Evolutionary conservation across 441 rosid species (phyloP), one percentile per base, ranked within the genome.

Genomic region (Daphne laureola): DNA sequence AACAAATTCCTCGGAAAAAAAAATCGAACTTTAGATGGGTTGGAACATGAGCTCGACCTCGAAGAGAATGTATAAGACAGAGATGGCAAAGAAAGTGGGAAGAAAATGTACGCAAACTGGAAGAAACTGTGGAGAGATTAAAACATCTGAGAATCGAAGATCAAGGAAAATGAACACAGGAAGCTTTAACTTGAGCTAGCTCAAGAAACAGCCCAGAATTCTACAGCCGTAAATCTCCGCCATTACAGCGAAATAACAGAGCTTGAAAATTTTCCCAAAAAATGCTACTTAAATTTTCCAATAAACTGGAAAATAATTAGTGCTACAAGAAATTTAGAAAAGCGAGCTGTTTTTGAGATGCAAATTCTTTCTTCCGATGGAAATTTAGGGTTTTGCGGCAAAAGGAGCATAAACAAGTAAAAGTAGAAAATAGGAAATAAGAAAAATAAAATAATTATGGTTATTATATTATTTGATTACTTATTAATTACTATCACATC

Each of bases 301-400:
- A 51, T 49, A 55, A 58, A 42, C 11, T 31, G 38, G 4, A 50
- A 48, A 26, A 67, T 61, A 80, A 75, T 73, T 71, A 69, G 70
- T 58, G 55, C 43, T 68, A 70, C 70, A 14, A 70, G 57, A 31
- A 68, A 21, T 21, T 21, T 21, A 21, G 25, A 21, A 4, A 46
- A 44, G 59, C 51, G 58, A 27, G 23, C 26, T 23, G 49, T 44
- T 59, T 21, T 26, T 48, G 54, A 36, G 23, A 63, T 62, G 64
- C 46, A 27, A 46, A 53, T 71, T 71, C 63, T 50, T 70, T 71
- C 64, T 67, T 61, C 67, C 49, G 71, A 31, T 9, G 58, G 43
- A 76, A 78, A 76, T 67, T 84, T 89, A 78, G 86, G 96, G 90
- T 73, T 93, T 83, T 77, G 69, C 64, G 61, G 54, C 71, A 73